Evolutionary conservation across 768 basidiomycete species (phyloP).

Genomic region (Russula dissimulans): DNA sequence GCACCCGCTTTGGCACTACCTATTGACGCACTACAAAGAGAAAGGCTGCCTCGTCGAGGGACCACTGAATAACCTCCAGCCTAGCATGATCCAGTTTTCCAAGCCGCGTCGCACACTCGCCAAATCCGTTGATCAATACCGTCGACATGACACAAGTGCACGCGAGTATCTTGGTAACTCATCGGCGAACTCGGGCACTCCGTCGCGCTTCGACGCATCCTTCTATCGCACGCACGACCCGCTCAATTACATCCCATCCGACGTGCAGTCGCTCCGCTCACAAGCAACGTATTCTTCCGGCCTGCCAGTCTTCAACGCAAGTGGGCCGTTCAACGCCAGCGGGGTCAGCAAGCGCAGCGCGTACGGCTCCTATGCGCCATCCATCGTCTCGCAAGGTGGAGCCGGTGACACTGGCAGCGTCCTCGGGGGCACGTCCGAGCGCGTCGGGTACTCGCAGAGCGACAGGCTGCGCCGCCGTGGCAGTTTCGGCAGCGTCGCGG

Average conservation of each 20-base stretch:
- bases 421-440: conserved; percentile 29
- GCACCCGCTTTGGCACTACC: conserved; percentile 98
- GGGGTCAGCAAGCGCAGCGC: conserved; percentile 58
- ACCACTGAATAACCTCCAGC: conserved; percentile 89
- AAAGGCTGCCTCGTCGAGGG: conserved; percentile 90
- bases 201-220: conserved; percentile 89
- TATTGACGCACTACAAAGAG: conserved; percentile 98
- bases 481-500: conserved; percentile 69
- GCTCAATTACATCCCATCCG: conserved; percentile 88
- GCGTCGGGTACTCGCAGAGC: conserved; percentile 84
- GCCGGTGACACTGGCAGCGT: conserved; percentile 47
- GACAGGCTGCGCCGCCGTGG: conserved; percentile 73
- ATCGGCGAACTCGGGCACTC: conserved; percentile 60
- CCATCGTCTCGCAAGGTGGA: conserved; percentile 87
- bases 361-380: conserved; percentile 79
- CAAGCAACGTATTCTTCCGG: conserved; percentile 95
- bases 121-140: conserved; percentile 90
- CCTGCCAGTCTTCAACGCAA: conserved; percentile 69
- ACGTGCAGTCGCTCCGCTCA: conserved; percentile 90
- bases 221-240: conserved; percentile 96
- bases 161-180: conserved; percentile 52
- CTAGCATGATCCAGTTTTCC: conserved; percentile 99
- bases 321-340: conserved; percentile 61
- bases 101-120: conserved; percentile 84
- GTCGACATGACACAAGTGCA: conserved; percentile 86